Conservation (phyloP, 23 red algal genomes). For the Gracilaria caudata region DNA sequence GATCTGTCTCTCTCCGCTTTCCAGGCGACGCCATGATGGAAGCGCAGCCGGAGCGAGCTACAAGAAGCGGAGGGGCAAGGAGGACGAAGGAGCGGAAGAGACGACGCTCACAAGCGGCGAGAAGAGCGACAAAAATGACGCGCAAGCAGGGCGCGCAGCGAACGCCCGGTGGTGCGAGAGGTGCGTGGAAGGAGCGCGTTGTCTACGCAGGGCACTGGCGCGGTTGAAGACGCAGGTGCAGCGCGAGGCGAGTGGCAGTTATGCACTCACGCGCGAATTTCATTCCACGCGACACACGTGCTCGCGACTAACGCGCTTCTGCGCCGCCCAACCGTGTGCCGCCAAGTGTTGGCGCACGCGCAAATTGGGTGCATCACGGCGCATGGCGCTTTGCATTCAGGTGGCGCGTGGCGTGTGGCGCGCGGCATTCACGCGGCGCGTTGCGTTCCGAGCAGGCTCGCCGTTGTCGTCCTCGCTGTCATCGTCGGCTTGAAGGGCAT, state of each 20-base stretch:
- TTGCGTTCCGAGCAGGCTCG: too few relatives aligned
- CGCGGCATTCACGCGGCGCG: too few relatives aligned
- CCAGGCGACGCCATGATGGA: conserved; percentile 88
- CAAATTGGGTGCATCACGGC: conserved; percentile 10
- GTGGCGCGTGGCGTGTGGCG: too few relatives aligned
- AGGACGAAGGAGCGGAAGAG: not conserved
- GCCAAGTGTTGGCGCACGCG: conserved; percentile 23
- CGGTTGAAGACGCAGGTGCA: not conserved
- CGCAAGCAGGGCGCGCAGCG: not conserved
- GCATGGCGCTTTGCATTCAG: not conserved
- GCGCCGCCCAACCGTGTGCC: not conserved
- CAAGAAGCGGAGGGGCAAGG: not conserved
- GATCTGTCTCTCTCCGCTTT: conserved; percentile 94
- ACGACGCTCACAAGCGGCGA: not conserved
- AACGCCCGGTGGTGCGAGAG: too few relatives aligned
- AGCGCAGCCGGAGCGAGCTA: conserved; percentile 20
- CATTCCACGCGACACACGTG: conserved; percentile 25
- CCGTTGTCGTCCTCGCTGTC: too few relatives aligned
- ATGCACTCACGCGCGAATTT: conserved; percentile 41
- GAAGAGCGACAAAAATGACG: not conserved
- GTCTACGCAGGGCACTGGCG: not conserved
- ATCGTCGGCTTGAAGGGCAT: not conserved
- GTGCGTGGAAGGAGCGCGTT: conserved; percentile 26
- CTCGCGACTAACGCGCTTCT: too few relatives aligned
- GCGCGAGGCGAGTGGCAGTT: conserved; percentile 29